Conservation (phyloP, 345 rosid species). For the Aegle marmelos region DNA sequence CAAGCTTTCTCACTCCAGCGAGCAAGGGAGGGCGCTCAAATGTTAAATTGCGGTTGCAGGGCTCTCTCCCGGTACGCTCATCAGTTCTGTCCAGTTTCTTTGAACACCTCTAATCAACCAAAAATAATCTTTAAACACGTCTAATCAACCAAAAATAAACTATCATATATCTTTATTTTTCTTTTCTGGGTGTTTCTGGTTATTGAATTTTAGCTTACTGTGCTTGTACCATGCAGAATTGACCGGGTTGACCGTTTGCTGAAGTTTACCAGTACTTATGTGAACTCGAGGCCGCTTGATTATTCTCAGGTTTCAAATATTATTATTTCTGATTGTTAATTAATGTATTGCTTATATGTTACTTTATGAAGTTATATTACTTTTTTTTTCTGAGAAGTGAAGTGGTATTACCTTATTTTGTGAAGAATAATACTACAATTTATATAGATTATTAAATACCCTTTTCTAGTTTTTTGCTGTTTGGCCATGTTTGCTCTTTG, state of each 20-base stretch:
- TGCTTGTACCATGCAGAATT: conserved; percentile 37
- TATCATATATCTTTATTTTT: not conserved
- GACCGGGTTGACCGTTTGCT: conserved; percentile 26
- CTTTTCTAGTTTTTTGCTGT: not conserved
- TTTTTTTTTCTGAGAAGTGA: too few relatives aligned
- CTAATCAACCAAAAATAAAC: not conserved
- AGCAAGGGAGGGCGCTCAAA: not conserved
- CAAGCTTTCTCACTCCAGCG: not conserved
- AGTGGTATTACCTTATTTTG: not conserved
- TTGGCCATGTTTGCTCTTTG: not conserved
- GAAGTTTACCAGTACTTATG: conserved; percentile 28
- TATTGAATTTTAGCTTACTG: not conserved
- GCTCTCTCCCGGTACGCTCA: conserved; percentile 12
- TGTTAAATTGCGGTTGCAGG: conserved; percentile 11
- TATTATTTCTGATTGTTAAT: not conserved
- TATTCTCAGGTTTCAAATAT: conserved; percentile 34
- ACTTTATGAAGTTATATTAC: not conserved
- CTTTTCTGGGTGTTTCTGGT: not conserved
- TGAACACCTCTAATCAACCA: not conserved
- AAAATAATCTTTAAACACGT: not conserved
- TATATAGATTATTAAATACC: not conserved
- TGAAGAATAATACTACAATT: too few relatives aligned
- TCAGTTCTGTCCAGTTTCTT: not conserved
- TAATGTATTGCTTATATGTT: not conserved
- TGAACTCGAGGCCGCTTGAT: conserved; percentile 30